Base-by-base conservation (phyloP, 2,329 filamentous ascomycete species). In the Fusarium kyushuense region DNA sequence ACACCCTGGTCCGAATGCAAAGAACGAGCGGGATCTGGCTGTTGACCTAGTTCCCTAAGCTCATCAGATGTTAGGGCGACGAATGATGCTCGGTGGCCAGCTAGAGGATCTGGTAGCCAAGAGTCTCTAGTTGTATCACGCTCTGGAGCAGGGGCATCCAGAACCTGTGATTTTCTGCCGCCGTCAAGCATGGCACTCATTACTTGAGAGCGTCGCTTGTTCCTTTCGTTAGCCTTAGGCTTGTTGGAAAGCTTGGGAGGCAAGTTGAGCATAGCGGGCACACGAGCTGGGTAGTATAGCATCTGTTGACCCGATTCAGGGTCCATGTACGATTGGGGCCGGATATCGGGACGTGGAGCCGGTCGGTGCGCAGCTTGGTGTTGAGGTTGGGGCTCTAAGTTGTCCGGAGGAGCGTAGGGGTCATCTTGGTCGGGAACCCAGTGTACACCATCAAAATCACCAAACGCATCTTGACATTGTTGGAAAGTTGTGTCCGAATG, bases 241-340 rank as follows among this genome's bases (percentile, higher is more conserved):
- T 89, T 86, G 72, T 90, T 92, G 1, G 94, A 97, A 51, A 98
- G 82, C 72, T 93, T 92, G 43, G 94, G 93, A 1, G 96, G 96
- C 14, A 99, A 82, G 73, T 97, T 98, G 58, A 99, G 85, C 90
- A 97, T 94, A 65, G 92, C 90, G 5, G 96, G 96, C 4, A 99
- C 96, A 2, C 93, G 94, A 5, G 96, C 96, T 16, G 96, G 96
- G 77, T 99, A 99, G 79, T 91, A 98, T 12, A 97, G 88, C 92
- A 98, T 97, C 71, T 90, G 84, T 69, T 95, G 89, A 6, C 89
- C 90, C 2, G 90, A 90, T 27, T 85, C 82, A 3, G 88, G 87
- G 74, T 90, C 84, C 73, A 87, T 79, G 76, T 89, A 90, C 1
- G 88, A 88, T 64, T 86, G 84, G 13, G 87, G 84, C 19, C 80